Evolutionary conservation across 257 asterid species (phyloP), one percentile per base, ranked within the genome.

Genomic region (Buddleja alternifolia): DNA sequence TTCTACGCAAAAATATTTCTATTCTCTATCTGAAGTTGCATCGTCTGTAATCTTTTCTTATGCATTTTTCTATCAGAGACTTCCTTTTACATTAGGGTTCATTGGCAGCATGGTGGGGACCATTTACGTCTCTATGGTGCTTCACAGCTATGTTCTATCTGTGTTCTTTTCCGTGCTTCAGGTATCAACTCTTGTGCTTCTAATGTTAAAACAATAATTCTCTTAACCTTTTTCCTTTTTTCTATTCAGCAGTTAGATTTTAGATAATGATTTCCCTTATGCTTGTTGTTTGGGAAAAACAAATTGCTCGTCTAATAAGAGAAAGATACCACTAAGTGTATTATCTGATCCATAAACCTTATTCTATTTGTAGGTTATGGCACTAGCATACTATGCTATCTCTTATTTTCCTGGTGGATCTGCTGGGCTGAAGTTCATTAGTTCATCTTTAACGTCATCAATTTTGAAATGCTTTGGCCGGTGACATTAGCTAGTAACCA

Each of bases 381-480:
- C 97, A 34, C 83, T 93, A 50, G 84, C 88, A 69, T 90, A 93
- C 83, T 93, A 93, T 50, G 88, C 93, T 8, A 78, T 93, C 55
- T 93, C 98, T 32, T 93, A 93, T 83, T 93, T 93, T 70, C 98
- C 98, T 6, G 98, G 98, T 61, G 98, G 98, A 73, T 88, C 96
- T 50, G 58, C 95, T 36, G 98, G 98, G 75, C 75, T 93, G 77
- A 93, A 88, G 85, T 93, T 93, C 75, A 63, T 93, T 53, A 72
- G 92, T 17, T 88, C 98, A 10, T 93, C 95, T 44, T 74, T 90
- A 82, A 82, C 88, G 17, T 85, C 97, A 44, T 74, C 96, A 16
- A 29, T 90, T 20, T 24, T 82, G 75, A 88, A 69, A 76, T 88
- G 95, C 83, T 84, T 93, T 57, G 98, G 97, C 67, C 82, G 95